Conservation (phyloP, 1,139 yeast species). For the Hansenula sp. region DNA sequence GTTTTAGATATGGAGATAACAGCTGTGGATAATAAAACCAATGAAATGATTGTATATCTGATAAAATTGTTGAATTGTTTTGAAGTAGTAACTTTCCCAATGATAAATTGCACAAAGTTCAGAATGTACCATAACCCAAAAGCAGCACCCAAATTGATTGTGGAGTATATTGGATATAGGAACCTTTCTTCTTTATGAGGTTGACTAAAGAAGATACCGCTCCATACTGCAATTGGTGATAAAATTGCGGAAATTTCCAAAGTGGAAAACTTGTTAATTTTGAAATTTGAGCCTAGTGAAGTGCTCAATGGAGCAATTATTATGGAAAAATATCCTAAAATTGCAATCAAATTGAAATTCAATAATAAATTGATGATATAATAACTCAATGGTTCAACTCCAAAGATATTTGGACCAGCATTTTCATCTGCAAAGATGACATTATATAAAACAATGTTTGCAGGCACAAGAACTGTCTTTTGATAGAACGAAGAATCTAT, state of each 20-base stretch:
- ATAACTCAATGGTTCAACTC: conserved; percentile 79
- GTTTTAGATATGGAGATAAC: conserved; percentile 31
- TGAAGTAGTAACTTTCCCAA: background rate
- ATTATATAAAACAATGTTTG: conserved; percentile 80
- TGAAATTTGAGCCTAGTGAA: conserved; percentile 4
- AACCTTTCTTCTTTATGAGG: conserved; percentile 96
- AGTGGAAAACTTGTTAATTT: conserved; percentile 10
- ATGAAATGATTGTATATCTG: background rate
- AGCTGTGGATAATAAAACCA: background rate
- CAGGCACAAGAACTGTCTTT: conserved; percentile 65
- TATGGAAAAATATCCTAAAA: conserved; percentile 42
- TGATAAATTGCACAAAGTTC: conserved; percentile 9
- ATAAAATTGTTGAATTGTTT: background rate
- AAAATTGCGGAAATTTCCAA: conserved; percentile 27
- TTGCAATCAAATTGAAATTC: conserved; percentile 62
- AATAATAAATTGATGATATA: conserved; percentile 65
- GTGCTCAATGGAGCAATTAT: conserved; percentile 24
- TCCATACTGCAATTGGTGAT: conserved; percentile 60
- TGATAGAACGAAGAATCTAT: conserved; percentile 68
- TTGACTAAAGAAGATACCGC: conserved; percentile 59
- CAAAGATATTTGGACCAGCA: conserved; percentile 87
- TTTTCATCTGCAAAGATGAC: conserved; percentile 68
- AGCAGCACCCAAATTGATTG: conserved; percentile 63
- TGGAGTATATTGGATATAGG: conserved; percentile 78
- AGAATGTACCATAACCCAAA: conserved; percentile 37